phyloP scores from a whole-genome alignment of 306 rosid species.

The Castanospermum australe region DNA sequence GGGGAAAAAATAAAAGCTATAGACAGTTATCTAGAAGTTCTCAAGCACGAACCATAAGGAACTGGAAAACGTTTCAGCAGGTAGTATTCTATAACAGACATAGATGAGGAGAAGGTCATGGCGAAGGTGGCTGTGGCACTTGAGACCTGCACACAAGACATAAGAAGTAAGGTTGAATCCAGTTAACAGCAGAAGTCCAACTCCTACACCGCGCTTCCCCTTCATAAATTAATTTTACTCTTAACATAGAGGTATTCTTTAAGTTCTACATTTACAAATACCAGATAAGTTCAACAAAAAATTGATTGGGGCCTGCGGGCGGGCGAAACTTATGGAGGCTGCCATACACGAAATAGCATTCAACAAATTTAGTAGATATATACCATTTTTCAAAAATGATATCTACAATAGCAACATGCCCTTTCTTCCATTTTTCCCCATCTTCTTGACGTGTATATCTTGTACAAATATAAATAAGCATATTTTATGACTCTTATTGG shows the following conservation, averaged over 20 bases:
- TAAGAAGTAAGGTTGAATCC: neutral
- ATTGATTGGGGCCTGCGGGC: neutral
- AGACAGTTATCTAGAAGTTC: neutral
- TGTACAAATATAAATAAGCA: neutral
- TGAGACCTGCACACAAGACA: slow-evolving; percentile 64
- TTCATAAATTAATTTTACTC: neutral
- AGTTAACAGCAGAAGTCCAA: neutral
- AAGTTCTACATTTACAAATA: neutral
- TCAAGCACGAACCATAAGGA: slow-evolving; percentile 61
- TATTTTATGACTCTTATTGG: neutral
- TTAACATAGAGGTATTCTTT: neutral
- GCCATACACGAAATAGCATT: neutral
- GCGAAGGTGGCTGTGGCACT: slow-evolving; percentile 95
- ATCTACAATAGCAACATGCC: neutral
- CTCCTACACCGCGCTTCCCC: neutral
- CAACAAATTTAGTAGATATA: neutral
- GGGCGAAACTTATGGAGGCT: neutral
- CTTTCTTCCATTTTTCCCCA: neutral
- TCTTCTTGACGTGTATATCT: neutral
- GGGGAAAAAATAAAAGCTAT: neutral
- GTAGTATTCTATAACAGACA: slow-evolving; percentile 95
- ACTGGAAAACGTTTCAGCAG: slow-evolving; percentile 85
- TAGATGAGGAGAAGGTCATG: slow-evolving; percentile 93
- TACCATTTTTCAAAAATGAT: neutral
- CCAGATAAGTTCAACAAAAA: neutral